Percentiles rank a stretch among this genome's conserved stretches.
Evolutionary conservation across 371 early-diverging fungal species (phyloP).

Genomic region (Zychaea mexicana): DNA sequence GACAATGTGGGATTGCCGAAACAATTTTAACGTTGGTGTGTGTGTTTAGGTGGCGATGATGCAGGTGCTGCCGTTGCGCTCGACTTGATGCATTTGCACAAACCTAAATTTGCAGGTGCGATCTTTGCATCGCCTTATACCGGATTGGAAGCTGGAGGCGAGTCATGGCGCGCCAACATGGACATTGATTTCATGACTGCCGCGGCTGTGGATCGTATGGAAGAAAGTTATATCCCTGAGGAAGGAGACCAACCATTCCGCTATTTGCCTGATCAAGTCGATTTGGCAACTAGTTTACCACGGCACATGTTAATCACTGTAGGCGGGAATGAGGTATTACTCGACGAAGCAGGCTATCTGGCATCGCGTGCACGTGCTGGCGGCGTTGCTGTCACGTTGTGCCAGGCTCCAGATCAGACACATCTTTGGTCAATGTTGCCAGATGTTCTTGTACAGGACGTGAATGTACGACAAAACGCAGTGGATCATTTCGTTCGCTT

Average conservation of each 20-base stretch:
- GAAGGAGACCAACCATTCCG: conserved; percentile 23
- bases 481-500: conserved; percentile 92
- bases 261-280: conserved; percentile 15
- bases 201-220: conserved; percentile 38
- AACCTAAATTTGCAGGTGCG: conserved; percentile 17
- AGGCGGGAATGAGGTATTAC: conserved; percentile 45
- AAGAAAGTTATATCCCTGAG: conserved; percentile 34
- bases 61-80: conserved; percentile 39
- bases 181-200: conserved; percentile 32
- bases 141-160: conserved; percentile 44
- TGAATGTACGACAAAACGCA: conserved; percentile 67
- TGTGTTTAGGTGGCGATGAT: conserved; percentile 35
- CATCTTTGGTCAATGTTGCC: conserved; percentile 44
- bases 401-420: conserved; percentile 34
- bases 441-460: conserved; percentile 21
- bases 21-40: not conserved
- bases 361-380: conserved; percentile 33
- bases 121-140: conserved; percentile 48
- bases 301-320: conserved; percentile 30
- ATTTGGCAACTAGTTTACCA: conserved; percentile 29
- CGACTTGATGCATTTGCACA: conserved; percentile 31
- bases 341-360: conserved; percentile 42
- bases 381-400: conserved; percentile 32
- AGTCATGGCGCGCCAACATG: conserved; percentile 39
- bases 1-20: not conserved